Base-by-base conservation (phyloP, 2,329 filamentous ascomycete genomes). In the Cercospora brassicicola region DNA sequence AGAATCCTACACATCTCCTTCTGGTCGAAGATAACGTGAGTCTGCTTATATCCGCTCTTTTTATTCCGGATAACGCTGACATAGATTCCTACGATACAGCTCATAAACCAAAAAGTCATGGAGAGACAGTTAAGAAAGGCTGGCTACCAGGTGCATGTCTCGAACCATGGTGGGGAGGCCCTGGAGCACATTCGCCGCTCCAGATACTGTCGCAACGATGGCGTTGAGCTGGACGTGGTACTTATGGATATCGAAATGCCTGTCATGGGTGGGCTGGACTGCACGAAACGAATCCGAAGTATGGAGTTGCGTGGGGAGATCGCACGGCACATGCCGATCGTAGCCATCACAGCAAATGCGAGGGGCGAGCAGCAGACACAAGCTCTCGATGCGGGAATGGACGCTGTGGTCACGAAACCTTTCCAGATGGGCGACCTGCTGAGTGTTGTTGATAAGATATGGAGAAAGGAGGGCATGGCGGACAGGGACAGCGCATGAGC, bases 331-430 rank as follows among this genome's bases (percentile, higher is more conserved):
- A 86, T 92, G 10, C 89, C 90, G 2, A 90, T 91, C 71, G 90
- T 92, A 72, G 90, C 89, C 11, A 89, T 91, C n/a, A 93, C 91
- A 23, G 91, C 91, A 1, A 93, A 85, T 90, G 64, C 82, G 84
- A 33, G 81, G 82, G 66, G 89, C 90, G 74, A 87, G 91, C 18
- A 73, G 56, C 69, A 70, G 45, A 51, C 86, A 67, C 87, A 85
- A 71, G 90, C 91, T 64, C 86, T 91, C 75, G 83, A 86, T 62
- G 89, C 89, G n/a, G 91, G 91, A 23, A 91, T 93, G 81, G 89
- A 93, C 77, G 90, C 89, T 28, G 69, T 73, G 18, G 66, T 73
- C 10, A 70, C 71, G 51, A 73, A 71, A 57, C 71, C 71, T 9
- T 71, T 71, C 42, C 76, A 82, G 11, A 82, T 84, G 55, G 76